Percentiles rank a stretch among this genome's conserved stretches.
Evolutionary conservation across 208 protist genomes (phyloP).

Genomic region (Strigomonas culicis): DNA sequence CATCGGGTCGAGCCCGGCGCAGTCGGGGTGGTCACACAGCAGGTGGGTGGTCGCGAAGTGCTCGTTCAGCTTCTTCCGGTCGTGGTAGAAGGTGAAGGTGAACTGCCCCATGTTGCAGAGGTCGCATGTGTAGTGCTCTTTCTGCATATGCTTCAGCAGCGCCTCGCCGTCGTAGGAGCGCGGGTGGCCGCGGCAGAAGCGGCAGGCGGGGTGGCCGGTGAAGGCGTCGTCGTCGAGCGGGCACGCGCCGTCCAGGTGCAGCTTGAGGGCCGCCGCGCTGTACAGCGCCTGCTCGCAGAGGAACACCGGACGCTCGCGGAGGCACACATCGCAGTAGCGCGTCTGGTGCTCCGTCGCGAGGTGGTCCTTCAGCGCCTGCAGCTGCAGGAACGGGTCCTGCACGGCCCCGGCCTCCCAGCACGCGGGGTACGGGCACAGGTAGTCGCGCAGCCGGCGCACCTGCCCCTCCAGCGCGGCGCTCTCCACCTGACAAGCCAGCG

Average conservation of each 20-base stretch:
- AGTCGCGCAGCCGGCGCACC: constrained; percentile 69
- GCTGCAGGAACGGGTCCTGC: constrained; percentile 75
- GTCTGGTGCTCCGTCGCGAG: constrained; percentile 58
- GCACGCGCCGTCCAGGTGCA: constrained; percentile 66
- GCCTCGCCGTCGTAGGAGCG: constrained; percentile 82
- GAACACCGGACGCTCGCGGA: constrained; percentile 67
- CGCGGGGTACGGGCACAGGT: constrained; percentile 54
- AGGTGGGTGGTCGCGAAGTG: constrained; percentile 77
- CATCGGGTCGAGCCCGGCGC: constrained; percentile 68
- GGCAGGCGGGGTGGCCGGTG: constrained; percentile 78
- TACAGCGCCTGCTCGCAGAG: constrained; percentile 87
- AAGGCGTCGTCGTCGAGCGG: constrained; percentile 59
- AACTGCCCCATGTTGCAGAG: constrained; percentile 82
- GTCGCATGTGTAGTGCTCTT: constrained; percentile 88
- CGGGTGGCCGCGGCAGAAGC: constrained; percentile 52
- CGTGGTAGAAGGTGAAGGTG: constrained; percentile 80
- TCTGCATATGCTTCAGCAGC: constrained; percentile 85
- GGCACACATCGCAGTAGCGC: constrained; percentile 72
- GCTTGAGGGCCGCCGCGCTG: constrained; percentile 25
- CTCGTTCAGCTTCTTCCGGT: constrained; percentile 62
- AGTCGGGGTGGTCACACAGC: constrained; percentile 86
- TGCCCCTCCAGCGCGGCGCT: constrained; percentile 30
- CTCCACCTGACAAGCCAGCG: neutral
- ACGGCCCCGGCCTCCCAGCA: constrained; percentile 39
- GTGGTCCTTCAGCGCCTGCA: constrained; percentile 65